Conservation (phyloP, 495 filamentous ascomycete genomes). For the Xylaria telfairii region DNA sequence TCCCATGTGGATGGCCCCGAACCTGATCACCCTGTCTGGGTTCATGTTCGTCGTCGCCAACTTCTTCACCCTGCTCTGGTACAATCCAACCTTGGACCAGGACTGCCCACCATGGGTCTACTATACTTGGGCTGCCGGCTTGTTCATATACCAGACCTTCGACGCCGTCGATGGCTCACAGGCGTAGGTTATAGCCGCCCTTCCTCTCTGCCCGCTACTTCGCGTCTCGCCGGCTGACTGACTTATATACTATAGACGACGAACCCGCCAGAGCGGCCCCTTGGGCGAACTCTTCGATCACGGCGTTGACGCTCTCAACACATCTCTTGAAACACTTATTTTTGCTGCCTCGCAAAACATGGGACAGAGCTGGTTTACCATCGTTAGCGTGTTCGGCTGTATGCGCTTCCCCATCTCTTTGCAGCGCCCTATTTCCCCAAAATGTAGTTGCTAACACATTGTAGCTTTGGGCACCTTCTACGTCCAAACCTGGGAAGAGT, state of each 20-base stretch:
- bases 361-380: conserved; percentile 89
- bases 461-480: conserved; percentile 88
- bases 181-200: conserved; percentile 62
- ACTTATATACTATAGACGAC: conserved; percentile 58
- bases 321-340: conserved; percentile 87
- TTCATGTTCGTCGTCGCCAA: conserved; percentile 93
- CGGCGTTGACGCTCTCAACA: conserved; percentile 96
- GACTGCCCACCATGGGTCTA: conserved; percentile 97
- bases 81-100: conserved; percentile 90
- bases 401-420: conserved; percentile 36
- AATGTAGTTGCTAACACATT: conserved; percentile 32
- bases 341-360: conserved; percentile 92
- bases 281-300: conserved; percentile 97
- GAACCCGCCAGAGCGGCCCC: conserved; percentile 91
- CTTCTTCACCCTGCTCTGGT: conserved; percentile 92
- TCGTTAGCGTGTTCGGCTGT: conserved; percentile 85
- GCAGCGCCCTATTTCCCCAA: background rate
- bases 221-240: conserved; percentile 17
- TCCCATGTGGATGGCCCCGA: conserved; percentile 91
- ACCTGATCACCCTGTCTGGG: conserved; percentile 85
- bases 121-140: conserved; percentile 82
- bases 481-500: conserved; percentile 98
- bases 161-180: conserved; percentile 96
- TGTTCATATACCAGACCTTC: conserved; percentile 98
- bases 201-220: background rate